Percentiles rank a stretch among this genome's conserved stretches.
Evolutionary conservation across 2,329 filamentous ascomycete genomes (phyloP).

Genomic region (Sporothrix humicola): DNA sequence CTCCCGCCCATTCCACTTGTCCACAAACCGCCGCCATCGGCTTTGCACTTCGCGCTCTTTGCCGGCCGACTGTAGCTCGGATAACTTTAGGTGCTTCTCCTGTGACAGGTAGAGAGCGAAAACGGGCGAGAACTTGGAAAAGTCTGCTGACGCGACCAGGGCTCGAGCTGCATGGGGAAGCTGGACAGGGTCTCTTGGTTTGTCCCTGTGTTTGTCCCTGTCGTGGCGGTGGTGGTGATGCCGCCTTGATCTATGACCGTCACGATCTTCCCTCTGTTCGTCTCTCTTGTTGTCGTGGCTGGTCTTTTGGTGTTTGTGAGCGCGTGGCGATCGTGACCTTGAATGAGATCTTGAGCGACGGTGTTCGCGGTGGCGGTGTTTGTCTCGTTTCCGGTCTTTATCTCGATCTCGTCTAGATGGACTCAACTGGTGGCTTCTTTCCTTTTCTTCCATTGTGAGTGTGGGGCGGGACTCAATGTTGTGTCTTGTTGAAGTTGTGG

Average conservation of each 20-base stretch:
- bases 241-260: neutral
- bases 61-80: slow-evolving; percentile 51
- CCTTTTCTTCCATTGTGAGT: too few species aligned
- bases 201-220: neutral
- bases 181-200: neutral
- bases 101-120: neutral
- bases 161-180: slow-evolving; percentile 7
- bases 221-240: neutral
- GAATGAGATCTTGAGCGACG: neutral
- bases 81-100: neutral
- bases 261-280: neutral
- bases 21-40: slow-evolving; percentile 90
- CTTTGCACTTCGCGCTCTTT: slow-evolving; percentile 77
- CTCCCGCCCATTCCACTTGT: slow-evolving; percentile 90
- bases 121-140: neutral
- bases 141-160: neutral
- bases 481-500: too few species aligned
- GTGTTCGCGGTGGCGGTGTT: neutral
- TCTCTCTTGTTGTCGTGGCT: neutral
- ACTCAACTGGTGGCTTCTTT: neutral
- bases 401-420: neutral
- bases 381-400: neutral
- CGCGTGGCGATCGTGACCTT: slow-evolving; percentile 1
- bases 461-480: too few species aligned
- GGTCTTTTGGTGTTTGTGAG: slow-evolving; percentile 11